Percentiles rank a stretch among this genome's conserved stretches.
These are phyloP conservation scores for Dichotomopilus funicola DNA, from an alignment of 2,329 filamentous ascomycete genomes.

Conservation along the genomic window DNA sequence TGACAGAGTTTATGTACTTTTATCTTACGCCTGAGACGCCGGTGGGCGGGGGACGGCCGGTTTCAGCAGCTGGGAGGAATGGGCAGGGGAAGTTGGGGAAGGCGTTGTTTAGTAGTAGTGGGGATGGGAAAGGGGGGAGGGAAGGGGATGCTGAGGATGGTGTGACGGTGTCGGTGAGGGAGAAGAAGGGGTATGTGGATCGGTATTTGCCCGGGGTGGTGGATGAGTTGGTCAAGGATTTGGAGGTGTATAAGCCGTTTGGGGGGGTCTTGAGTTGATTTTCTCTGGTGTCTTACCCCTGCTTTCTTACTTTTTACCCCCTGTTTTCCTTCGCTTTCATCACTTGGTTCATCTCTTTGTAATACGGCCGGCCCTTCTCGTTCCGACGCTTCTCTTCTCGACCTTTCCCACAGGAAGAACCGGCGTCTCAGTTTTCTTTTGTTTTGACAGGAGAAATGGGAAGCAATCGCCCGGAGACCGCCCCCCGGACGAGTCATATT, in stretches of 20 bases:
- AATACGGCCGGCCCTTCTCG: too few relatives aligned
- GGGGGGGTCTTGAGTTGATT: slow-evolving; percentile 49
- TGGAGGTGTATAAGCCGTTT: slow-evolving; percentile 58
- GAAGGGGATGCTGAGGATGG: slow-evolving; percentile 17
- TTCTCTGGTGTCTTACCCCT: too few relatives aligned
- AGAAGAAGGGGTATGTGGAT: slow-evolving; percentile 23
- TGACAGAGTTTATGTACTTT: slow-evolving; percentile 97
- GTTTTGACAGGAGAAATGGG: background rate
- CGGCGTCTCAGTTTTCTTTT: too few relatives aligned
- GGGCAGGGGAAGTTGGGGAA: slow-evolving; percentile 59
- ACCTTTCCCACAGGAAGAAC: too few relatives aligned
- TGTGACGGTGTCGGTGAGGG: slow-evolving; percentile 20
- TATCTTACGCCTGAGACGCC: slow-evolving; percentile 93
- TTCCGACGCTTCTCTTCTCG: too few relatives aligned
- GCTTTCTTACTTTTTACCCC: too few relatives aligned
- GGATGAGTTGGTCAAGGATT: slow-evolving; percentile 44
- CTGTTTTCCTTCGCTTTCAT: too few relatives aligned
- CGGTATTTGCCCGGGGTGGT: slow-evolving; percentile 24
- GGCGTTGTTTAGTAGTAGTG: slow-evolving; percentile 42
- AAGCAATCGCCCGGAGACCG: too few relatives aligned
- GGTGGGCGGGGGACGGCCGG: slow-evolving; percentile 56
- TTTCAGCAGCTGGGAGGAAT: slow-evolving; percentile 29
- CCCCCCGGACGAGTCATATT: background rate
- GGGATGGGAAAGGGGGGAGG: slow-evolving; percentile 19
- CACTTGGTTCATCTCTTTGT: too few relatives aligned